These are phyloP conservation scores for Rhododendron ovatum DNA, from an alignment of 148 eudicot genomes.

Conservation along the genomic window DNA sequence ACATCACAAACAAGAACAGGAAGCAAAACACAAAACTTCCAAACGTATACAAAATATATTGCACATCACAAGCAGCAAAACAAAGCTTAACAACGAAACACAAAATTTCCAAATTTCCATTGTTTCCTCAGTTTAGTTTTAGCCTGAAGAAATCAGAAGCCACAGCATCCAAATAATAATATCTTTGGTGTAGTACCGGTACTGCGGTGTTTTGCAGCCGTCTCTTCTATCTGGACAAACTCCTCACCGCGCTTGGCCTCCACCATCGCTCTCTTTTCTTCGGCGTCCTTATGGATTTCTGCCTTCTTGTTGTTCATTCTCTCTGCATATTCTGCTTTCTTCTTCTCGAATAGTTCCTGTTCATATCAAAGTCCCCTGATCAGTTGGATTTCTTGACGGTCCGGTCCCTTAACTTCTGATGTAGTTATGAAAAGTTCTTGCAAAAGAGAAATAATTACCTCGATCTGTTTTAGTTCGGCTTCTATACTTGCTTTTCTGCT, in stretches of 20 bases:
- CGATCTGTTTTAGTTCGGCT: conserved; percentile 47
- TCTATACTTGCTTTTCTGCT: conserved; percentile 48
- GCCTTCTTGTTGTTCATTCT: conserved; percentile 55
- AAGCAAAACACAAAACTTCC: too few relatives aligned
- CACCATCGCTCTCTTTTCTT: conserved; percentile 56
- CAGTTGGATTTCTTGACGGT: not conserved
- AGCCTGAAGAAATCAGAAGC: conserved; percentile 13
- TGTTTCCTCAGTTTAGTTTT: not conserved
- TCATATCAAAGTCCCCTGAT: not conserved
- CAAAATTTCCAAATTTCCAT: not conserved
- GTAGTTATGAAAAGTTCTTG: not conserved
- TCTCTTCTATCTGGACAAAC: conserved; percentile 46
- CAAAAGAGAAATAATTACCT: conserved; percentile 29
- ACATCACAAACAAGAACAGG: not conserved
- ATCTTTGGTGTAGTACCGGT: conserved; percentile 43
- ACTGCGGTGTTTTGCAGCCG: conserved; percentile 45
- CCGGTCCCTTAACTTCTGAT: not conserved
- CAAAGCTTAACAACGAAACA: not conserved
- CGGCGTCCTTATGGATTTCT: conserved; percentile 47
- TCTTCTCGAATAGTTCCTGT: conserved; percentile 57
- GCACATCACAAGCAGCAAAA: not conserved
- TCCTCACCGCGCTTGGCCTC: conserved; percentile 54
- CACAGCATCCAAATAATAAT: conserved; percentile 34
- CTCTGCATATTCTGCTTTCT: conserved; percentile 60
- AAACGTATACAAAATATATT: not conserved